phyloP scores from a whole-genome alignment of 1,284 basidiomycete genomes.

The Anthracocystis walkeri region DNA sequence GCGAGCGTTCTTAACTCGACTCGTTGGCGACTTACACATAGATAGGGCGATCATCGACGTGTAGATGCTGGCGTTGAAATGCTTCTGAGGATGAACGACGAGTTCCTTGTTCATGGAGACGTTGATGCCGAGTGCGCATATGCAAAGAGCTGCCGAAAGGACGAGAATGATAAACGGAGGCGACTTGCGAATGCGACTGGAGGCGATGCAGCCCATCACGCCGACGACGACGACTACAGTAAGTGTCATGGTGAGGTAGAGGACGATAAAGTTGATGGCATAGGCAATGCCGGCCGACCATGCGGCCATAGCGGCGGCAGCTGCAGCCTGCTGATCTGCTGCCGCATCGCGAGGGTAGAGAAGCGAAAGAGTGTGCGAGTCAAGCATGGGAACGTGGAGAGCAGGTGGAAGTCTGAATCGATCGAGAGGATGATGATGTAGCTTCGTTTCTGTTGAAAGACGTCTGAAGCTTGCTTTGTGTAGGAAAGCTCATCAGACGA shows the following conservation, averaged over 20 bases:
- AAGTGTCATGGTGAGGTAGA: conserved; percentile 32
- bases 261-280: conserved; percentile 40
- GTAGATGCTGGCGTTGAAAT: conserved; percentile 22
- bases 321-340: conserved; percentile 20
- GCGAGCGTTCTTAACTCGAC: not conserved
- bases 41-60: conserved; percentile 22
- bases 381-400: not conserved
- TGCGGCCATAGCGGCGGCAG: conserved; percentile 29
- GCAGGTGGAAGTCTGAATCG: not conserved
- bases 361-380: not conserved
- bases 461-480: not conserved
- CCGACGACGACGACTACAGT: conserved; percentile 19
- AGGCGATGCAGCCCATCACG: conserved; percentile 30
- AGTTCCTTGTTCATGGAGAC: conserved; percentile 26
- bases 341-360: conserved; percentile 13
- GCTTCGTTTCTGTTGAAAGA: not conserved
- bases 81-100: conserved; percentile 23
- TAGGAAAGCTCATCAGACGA: no score
- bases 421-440: not conserved
- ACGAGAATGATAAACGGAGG: conserved; percentile 23
- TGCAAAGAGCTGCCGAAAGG: conserved; percentile 11
- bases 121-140: conserved; percentile 18
- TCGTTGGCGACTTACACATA: conserved; percentile 12
- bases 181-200: conserved; percentile 18
- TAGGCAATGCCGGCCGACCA: conserved; percentile 37